Evolutionary conservation across 441 rosid species (phyloP), one percentile per base, ranked within the genome.

Genomic region (Theobroma grandiflorum): DNA sequence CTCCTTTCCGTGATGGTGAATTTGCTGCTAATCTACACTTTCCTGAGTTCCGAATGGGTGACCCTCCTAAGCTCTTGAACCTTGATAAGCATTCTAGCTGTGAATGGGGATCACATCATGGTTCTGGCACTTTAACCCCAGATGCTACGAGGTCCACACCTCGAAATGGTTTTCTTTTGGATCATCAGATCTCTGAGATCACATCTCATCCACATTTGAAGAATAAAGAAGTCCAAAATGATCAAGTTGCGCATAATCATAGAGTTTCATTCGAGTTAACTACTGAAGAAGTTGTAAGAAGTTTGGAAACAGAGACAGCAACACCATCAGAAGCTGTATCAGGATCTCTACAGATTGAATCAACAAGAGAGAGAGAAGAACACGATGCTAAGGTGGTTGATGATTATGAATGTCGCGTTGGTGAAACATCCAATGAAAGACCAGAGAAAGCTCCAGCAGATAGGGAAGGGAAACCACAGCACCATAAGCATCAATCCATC

Each of bases 1-100:
- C 99, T 80, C 99, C 99, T 75, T 93, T 96, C 58, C 94, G 94
- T n/a, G 98, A 95, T 72, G 84, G 84, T 64, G 95, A 94, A 69
- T 81, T 86, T 79, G 67, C 83, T 42, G 76, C 74, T 67, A 86
- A 84, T 70, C 78, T 80, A 18, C 84, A 80, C 71, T 89, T 94
- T 87, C 79, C 87, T 49, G 90, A 94, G 79, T 95, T 95, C 79
- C 88, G 72, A 52, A 75, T 85, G 52, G 85, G 85, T 75, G 89
- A 86, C 22, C 93, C 96, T 64, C 95, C 95, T 52, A 93, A 88
- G 83, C 91, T 89, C 67, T 79, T 91, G 85, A 87, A 86, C 78
- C 93, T 94, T 79, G 93, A 87, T 63, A 89, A 83, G 73, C 83
- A 86, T 67, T 75, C 89, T 22, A 72, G 78, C 52, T 66, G 38